phyloP scores from a whole-genome alignment of 2,329 filamentous ascomycete species.

The Penicillium sp. region DNA sequence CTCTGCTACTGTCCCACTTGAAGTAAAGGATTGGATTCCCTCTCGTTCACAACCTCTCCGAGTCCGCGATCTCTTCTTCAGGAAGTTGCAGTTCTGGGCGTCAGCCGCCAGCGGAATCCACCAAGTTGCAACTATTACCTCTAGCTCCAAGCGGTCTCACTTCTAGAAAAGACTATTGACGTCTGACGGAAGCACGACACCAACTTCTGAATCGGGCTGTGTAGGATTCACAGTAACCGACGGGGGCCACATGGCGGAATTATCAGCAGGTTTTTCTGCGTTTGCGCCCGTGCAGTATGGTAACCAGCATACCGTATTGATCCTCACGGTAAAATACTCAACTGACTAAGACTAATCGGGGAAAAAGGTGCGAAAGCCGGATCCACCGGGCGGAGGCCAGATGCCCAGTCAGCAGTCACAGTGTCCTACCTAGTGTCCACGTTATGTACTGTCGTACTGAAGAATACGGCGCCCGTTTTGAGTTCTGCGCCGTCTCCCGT shows the following conservation, averaged over 20 bases:
- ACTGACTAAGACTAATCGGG: background rate
- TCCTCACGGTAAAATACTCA: background rate
- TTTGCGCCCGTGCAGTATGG: background rate
- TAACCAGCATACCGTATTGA: background rate
- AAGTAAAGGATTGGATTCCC: background rate
- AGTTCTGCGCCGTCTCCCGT: background rate
- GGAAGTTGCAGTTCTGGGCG: constrained; percentile 6
- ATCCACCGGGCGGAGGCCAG: constrained; percentile 11
- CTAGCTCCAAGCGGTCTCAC: background rate
- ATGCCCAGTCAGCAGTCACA: no score
- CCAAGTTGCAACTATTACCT: background rate
- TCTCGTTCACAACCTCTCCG: no score
- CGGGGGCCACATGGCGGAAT: background rate
- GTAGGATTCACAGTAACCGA: background rate
- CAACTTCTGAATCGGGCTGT: background rate
- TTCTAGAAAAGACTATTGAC: background rate
- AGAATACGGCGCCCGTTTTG: background rate
- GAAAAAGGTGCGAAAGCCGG: constrained; percentile 2
- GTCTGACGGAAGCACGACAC: background rate
- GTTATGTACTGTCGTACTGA: background rate
- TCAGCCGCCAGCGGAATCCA: constrained; percentile 7
- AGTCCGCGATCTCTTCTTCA: background rate
- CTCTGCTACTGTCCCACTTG: background rate
- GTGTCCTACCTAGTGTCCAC: no score
- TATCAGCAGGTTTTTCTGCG: background rate